Base-by-base conservation (phyloP, 805 yeast species). In the Yamadazyma endophytica region DNA sequence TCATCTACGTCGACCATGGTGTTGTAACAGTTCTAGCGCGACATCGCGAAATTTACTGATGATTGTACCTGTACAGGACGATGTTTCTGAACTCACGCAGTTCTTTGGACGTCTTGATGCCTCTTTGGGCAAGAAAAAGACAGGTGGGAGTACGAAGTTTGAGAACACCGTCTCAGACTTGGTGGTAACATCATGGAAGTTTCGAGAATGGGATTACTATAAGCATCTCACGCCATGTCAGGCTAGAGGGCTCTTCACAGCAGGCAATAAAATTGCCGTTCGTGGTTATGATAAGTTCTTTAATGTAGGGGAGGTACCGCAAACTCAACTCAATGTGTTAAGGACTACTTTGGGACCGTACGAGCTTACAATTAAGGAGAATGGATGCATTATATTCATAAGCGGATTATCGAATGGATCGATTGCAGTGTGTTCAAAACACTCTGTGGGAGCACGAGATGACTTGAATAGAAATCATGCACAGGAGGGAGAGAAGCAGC, bases 201-300 rank as follows among this genome's bases (percentile, higher is more conserved):
- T 87, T 58, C 77, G 79, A 36, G 98, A 90, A 44, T 89, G 87
- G 84, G 96, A 85, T 46, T 90, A 85, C 49, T 76, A 77, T 12
- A 73, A 68, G 32, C 60, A 64, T 7, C 60, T 75, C 4, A 60
- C 90, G 6, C 96, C 96, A 0, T 67, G 77, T 4, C 60, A 77
- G 31, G 95, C 97, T 0, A 69, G 98, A 33, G 98, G 98, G 0
- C 54, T 90, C 11, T 90, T 90, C 54, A 82, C 67, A 11, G 31
- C 76, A 0, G 54, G 57, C 9, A 60, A 63, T 6, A 43, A 37
- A 8, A 82, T 92, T 14, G 77, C 77, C 2, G 78, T 80, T 2
- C 64, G 99, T 44, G 98, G 99, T 0, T 92, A 92, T 53, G 92
- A 92, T 56, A 92, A 92, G 58, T 92, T 92, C 56, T 92, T 87